Percentiles rank a stretch among this genome's conserved stretches.
phyloP scores from a whole-genome alignment of 257 asterid species.

The Scutellaria galericulata region DNA sequence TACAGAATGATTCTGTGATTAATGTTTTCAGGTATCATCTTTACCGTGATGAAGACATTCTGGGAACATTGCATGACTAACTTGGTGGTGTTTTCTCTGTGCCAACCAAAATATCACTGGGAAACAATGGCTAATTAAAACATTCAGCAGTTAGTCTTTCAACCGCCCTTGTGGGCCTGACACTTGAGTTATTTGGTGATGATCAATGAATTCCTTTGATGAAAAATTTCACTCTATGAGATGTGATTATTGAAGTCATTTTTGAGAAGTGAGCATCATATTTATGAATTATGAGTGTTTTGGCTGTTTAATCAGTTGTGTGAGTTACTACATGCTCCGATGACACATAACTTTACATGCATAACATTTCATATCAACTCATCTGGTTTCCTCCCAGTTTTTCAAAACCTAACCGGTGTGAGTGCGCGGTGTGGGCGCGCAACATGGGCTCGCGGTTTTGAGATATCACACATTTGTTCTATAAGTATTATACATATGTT shows the following conservation, averaged over 20 bases:
- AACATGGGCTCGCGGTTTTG: no score
- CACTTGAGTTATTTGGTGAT: no score
- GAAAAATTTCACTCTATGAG: conserved; percentile 1
- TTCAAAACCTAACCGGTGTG: background rate
- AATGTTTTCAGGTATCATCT: conserved; percentile 57
- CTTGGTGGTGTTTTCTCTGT: conserved; percentile 18
- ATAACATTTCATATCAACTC: background rate
- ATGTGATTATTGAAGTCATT: conserved; percentile 7
- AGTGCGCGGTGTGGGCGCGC: no score
- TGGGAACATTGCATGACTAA: conserved; percentile 57
- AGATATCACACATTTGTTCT: no score
- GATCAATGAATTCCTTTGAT: conserved; percentile 19
- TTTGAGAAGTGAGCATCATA: conserved; percentile 9
- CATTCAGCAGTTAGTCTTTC: conserved; percentile 8
- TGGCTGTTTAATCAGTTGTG: background rate
- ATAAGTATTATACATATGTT: no score
- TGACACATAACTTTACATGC: no score
- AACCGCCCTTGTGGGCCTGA: background rate
- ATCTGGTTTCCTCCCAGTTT: background rate
- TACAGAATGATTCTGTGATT: background rate
- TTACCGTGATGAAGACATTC: conserved; percentile 64
- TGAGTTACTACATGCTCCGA: background rate
- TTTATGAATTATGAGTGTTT: background rate
- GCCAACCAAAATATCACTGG: conserved; percentile 18
- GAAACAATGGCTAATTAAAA: conserved; percentile 18